Conservation (phyloP, 163 green algal genomes). For the Coccomyxa subellipsoidea region DNA sequence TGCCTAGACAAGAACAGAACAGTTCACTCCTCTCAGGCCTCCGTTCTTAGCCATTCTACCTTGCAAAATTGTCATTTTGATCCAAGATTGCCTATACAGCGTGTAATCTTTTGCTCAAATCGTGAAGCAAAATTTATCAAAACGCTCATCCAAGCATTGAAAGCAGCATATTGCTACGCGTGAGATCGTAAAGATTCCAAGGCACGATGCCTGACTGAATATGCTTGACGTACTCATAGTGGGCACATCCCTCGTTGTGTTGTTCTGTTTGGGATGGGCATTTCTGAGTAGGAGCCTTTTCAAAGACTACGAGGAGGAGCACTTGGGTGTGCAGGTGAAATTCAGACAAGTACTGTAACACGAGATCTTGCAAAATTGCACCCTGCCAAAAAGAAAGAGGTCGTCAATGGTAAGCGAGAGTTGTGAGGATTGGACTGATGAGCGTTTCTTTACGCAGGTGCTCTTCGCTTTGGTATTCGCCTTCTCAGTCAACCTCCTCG, state of each 20-base stretch:
- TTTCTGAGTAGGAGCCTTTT: constrained; percentile 68
- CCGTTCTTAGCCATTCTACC: too few relatives aligned
- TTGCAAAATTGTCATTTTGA: too few relatives aligned
- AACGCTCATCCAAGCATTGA: too few relatives aligned
- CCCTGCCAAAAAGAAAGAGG: neutral
- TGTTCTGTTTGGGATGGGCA: constrained; percentile 55
- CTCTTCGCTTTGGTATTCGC: constrained; percentile 82
- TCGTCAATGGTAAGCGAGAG: neutral
- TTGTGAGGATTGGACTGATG: neutral
- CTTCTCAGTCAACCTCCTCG: constrained; percentile 75
- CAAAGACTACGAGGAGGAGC: constrained; percentile 56
- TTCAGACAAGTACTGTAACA: too few relatives aligned
- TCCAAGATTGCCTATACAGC: too few relatives aligned
- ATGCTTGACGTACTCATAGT: neutral
- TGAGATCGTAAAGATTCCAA: neutral
- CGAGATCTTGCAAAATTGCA: neutral
- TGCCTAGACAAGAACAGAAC: too few relatives aligned
- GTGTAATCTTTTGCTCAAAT: too few relatives aligned
- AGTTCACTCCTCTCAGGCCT: too few relatives aligned
- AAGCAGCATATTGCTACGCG: too few relatives aligned
- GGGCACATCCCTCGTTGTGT: constrained; percentile 31
- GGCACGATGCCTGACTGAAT: neutral
- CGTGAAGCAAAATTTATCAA: too few relatives aligned
- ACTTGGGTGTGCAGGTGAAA: constrained; percentile 51
- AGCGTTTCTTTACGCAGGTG: constrained; percentile 30